A percentile compares a stretch with the other conserved stretches of the same genome.
These are phyloP conservation scores for Cryphonectria naterciae DNA, from an alignment of 2,329 filamentous ascomycete species.

Conservation along the genomic window DNA sequence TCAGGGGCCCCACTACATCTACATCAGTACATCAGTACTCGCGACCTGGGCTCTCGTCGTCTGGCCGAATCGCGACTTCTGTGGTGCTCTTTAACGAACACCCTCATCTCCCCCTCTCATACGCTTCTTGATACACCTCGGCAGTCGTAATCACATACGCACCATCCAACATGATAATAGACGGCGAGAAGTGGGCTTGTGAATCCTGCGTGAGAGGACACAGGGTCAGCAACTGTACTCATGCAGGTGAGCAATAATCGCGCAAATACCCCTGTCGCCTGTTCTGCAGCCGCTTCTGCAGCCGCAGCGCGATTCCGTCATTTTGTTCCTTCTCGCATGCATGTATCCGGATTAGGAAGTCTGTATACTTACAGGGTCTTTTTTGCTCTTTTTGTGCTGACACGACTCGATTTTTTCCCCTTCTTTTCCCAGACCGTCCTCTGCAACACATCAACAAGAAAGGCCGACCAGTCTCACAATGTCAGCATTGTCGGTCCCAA, in stretches of 20 bases:
- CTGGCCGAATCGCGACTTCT: slow-evolving; percentile 6
- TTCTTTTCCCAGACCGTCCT: slow-evolving; percentile 70
- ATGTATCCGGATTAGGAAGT: background rate
- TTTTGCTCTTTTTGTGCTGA: slow-evolving; percentile 8
- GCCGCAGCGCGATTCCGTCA: slow-evolving; percentile 10
- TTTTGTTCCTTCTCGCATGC: background rate
- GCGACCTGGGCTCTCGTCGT: slow-evolving; percentile 11
- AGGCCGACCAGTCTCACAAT: slow-evolving; percentile 96
- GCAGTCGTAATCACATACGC: slow-evolving; percentile 2
- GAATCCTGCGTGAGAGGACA: slow-evolving; percentile 98
- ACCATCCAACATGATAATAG: slow-evolving; percentile 70
- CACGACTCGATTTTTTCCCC: slow-evolving; percentile 5
- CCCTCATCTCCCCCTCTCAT: background rate
- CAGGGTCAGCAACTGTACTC: slow-evolving; percentile 97
- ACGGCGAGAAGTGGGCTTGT: slow-evolving; percentile 98
- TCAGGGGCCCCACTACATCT: slow-evolving; percentile 21
- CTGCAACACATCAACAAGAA: slow-evolving; percentile 97
- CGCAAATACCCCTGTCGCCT: slow-evolving; percentile 14
- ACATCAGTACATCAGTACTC: slow-evolving; percentile 8
- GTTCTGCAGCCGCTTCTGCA: slow-evolving; percentile 7
- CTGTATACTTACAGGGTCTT: background rate
- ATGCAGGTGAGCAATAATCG: slow-evolving; percentile 73
- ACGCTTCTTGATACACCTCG: background rate
- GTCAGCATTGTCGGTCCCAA: slow-evolving; percentile 91
- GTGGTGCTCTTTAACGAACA: background rate